Conservation (phyloP, 2,329 filamentous ascomycete genomes). For the Trichoderma semiorbis region DNA sequence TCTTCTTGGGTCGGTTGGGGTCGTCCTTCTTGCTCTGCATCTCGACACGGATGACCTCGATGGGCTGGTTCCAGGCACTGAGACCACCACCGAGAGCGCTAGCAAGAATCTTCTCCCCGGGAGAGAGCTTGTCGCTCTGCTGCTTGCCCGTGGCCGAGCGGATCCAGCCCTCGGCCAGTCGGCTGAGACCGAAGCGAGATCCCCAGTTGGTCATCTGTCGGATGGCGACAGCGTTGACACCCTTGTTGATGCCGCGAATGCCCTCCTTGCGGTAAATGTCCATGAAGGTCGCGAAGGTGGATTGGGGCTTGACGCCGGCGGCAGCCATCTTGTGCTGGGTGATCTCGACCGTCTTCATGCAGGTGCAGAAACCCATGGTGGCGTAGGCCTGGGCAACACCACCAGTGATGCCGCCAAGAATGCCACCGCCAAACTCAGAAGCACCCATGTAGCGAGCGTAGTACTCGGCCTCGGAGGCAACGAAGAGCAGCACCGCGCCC, state of each 20-base stretch:
- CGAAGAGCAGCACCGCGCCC: conserved; percentile 97
- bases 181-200: conserved; percentile 87
- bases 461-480: conserved; percentile 97
- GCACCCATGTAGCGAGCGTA: conserved; percentile 82
- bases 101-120: conserved; percentile 84
- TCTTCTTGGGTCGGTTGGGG: conserved; percentile 97
- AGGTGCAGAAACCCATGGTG: conserved; percentile 99
- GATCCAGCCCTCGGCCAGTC: conserved; percentile 87
- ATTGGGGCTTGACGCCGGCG: conserved; percentile 75
- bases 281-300: conserved; percentile 94
- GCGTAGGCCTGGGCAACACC: conserved; percentile 98
- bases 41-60: conserved; percentile 98
- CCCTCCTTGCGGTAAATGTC: conserved; percentile 94
- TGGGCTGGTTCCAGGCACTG: conserved; percentile 98
- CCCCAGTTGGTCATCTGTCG: conserved; percentile 99
- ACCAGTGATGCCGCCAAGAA: conserved; percentile 85
- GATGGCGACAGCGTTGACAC: conserved; percentile 97
- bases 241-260: conserved; percentile 94
- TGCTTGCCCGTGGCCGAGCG: conserved; percentile 75
- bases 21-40: conserved; percentile 99
- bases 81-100: conserved; percentile 87
- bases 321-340: conserved; percentile 95
- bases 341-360: conserved; percentile 99
- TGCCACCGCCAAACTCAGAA: conserved; percentile 82
- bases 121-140: conserved; percentile 71